A percentile compares a stretch with the other conserved stretches of the same genome.
These are phyloP conservation scores for Tremellales sp. DNA, from an alignment of 1,284 basidiomycete genomes.

Conservation along the genomic window DNA sequence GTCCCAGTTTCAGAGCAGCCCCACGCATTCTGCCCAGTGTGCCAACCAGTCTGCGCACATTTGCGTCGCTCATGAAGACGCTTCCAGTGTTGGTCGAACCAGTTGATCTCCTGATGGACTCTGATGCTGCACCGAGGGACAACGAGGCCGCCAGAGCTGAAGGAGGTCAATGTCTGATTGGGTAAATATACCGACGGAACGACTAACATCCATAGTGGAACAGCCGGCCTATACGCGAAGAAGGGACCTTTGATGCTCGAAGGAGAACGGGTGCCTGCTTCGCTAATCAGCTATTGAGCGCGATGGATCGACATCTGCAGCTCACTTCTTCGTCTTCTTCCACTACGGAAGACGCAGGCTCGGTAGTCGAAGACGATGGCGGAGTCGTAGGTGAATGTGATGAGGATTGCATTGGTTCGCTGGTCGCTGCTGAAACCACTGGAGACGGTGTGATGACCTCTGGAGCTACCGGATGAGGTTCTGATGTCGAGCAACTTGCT, in stretches of 20 bases:
- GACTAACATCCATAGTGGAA: conserved; percentile 87
- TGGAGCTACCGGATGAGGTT: too few species aligned
- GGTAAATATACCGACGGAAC: not conserved
- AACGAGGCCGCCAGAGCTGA: conserved; percentile 52
- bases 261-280: conserved; percentile 33
- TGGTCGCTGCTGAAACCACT: too few species aligned
- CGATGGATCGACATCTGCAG: conserved; percentile 1
- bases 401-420: too few species aligned
- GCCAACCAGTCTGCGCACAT: conserved; percentile 82
- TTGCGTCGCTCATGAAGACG: conserved; percentile 81
- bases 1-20: conserved; percentile 92
- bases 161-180: conserved; percentile 58
- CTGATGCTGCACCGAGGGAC: conserved; percentile 51
- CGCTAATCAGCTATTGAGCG: conserved; percentile 3
- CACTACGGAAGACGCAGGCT: too few species aligned
- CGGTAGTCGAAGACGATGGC: too few species aligned
- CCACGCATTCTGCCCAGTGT: conserved; percentile 94
- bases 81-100: conserved; percentile 31
- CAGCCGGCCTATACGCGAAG: conserved; percentile 76
- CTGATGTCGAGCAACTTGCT: too few species aligned
- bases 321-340: conserved; percentile 21
- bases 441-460: too few species aligned
- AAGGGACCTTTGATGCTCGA: conserved; percentile 61
- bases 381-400: too few species aligned
- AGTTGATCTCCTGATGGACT: conserved; percentile 48